A percentile compares a stretch with the other conserved stretches of the same genome.
These are phyloP conservation scores for Solanum pennellii DNA, from an alignment of 257 asterid species.

Conservation along the genomic window DNA sequence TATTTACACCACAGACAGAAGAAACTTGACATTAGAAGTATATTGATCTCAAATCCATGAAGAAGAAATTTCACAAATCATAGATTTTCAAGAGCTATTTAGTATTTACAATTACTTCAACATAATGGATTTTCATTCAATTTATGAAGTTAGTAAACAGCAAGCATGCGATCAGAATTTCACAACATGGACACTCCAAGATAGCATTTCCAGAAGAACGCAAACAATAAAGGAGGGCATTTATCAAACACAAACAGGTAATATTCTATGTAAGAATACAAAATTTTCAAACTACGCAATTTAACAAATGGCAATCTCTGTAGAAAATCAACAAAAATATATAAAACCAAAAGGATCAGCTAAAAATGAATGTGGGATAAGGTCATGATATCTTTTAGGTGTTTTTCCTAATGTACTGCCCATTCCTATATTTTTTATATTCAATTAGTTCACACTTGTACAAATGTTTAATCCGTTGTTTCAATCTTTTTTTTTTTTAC, in stretches of 20 bases:
- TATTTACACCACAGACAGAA: not conserved
- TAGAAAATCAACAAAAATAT: not conserved
- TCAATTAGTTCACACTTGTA: not conserved
- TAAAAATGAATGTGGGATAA: not conserved
- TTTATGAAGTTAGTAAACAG: not conserved
- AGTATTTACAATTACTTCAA: not conserved
- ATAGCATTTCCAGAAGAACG: not conserved
- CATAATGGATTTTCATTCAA: not conserved
- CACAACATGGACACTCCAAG: not conserved
- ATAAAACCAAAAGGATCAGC: not conserved
- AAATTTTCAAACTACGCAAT: not conserved
- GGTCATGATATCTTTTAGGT: not conserved
- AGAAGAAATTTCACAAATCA: not conserved
- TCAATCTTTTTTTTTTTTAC: not conserved
- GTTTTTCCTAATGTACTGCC: not conserved
- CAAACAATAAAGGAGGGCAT: not conserved
- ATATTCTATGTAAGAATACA: not conserved
- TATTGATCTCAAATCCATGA: not conserved
- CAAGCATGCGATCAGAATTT: not conserved
- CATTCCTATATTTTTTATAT: not conserved
- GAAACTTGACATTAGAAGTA: not conserved
- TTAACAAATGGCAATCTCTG: not conserved
- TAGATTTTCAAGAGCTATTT: not conserved
- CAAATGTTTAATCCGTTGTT: not conserved
- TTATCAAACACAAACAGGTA: not conserved